A percentile compares a stretch with the other conserved stretches of the same genome.
These are phyloP conservation scores for Neurospora sublineolata DNA, from an alignment of 495 filamentous ascomycete species.

Conservation along the genomic window DNA sequence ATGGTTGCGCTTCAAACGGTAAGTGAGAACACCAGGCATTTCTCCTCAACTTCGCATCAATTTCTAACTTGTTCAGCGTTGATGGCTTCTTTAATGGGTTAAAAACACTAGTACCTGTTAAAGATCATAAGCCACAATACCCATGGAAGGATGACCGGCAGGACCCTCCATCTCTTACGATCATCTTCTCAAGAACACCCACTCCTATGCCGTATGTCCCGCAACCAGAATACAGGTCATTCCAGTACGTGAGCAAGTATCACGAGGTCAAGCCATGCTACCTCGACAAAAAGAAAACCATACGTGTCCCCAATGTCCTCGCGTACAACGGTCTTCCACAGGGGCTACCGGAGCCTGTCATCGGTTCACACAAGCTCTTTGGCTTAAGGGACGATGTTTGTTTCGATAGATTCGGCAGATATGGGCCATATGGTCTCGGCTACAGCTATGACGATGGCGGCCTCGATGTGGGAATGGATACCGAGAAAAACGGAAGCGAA, in stretches of 20 bases:
- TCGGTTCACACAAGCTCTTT: constrained; percentile 69
- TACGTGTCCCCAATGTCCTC: constrained; percentile 53
- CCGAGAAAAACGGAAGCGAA: constrained; percentile 59
- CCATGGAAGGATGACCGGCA: constrained; percentile 36
- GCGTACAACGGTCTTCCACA: constrained; percentile 61
- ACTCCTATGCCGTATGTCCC: constrained; percentile 53
- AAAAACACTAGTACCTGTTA: constrained; percentile 49
- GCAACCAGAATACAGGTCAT: constrained; percentile 54
- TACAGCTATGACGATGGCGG: constrained; percentile 69
- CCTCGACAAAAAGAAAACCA: constrained; percentile 49
- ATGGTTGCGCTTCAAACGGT: constrained; percentile 36
- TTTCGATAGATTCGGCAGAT: constrained; percentile 83
- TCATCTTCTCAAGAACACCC: constrained; percentile 28
- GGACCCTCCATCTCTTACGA: constrained; percentile 17
- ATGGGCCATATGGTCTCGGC: constrained; percentile 84
- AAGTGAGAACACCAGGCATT: constrained; percentile 8
- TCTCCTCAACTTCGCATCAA: neutral
- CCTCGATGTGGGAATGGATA: constrained; percentile 62
- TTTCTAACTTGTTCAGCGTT: constrained; percentile 29
- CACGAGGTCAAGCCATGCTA: constrained; percentile 62
- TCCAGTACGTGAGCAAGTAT: constrained; percentile 46
- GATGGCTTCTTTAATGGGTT: constrained; percentile 74
- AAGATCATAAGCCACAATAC: constrained; percentile 63
- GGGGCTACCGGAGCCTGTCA: constrained; percentile 68
- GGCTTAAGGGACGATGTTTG: constrained; percentile 77